Conservation (phyloP, 495 filamentous ascomycete species). For the Aspergillus incahuasiensis region DNA sequence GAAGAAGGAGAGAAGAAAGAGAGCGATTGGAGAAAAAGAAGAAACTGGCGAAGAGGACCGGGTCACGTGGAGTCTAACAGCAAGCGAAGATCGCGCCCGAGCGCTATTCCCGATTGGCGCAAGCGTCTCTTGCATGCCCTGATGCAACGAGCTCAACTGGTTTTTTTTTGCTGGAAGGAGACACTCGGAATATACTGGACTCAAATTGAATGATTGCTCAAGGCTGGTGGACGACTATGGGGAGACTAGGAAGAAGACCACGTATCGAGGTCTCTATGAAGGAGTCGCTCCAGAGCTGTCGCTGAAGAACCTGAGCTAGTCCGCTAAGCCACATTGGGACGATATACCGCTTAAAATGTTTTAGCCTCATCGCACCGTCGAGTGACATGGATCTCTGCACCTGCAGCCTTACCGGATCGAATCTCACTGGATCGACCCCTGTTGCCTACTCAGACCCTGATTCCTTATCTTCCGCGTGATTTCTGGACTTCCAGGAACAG, state of each 20-base stretch:
- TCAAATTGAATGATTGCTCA: no score
- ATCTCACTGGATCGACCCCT: neutral
- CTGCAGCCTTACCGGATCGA: conserved; percentile 1
- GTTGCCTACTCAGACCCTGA: neutral
- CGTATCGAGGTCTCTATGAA: neutral
- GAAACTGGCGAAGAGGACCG: neutral
- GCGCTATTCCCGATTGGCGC: conserved; percentile 17
- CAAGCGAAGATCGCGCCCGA: conserved; percentile 26
- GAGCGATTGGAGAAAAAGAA: conserved; percentile 9
- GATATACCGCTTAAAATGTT: conserved; percentile 11
- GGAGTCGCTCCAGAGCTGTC: neutral
- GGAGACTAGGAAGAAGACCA: neutral
- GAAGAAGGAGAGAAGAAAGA: conserved; percentile 17
- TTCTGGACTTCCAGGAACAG: neutral
- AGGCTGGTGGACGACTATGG: no score
- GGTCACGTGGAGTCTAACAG: conserved; percentile 18
- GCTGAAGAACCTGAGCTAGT: neutral
- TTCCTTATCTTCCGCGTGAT: neutral
- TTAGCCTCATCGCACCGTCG: neutral
- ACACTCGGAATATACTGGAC: no score
- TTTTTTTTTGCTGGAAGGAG: neutral
- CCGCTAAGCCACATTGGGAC: neutral
- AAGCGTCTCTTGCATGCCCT: conserved; percentile 10
- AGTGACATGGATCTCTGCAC: neutral
- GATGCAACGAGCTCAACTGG: neutral